Evolutionary conservation across 2,329 filamentous ascomycete species (phyloP).

Genomic region (Eurotiales sp.): DNA sequence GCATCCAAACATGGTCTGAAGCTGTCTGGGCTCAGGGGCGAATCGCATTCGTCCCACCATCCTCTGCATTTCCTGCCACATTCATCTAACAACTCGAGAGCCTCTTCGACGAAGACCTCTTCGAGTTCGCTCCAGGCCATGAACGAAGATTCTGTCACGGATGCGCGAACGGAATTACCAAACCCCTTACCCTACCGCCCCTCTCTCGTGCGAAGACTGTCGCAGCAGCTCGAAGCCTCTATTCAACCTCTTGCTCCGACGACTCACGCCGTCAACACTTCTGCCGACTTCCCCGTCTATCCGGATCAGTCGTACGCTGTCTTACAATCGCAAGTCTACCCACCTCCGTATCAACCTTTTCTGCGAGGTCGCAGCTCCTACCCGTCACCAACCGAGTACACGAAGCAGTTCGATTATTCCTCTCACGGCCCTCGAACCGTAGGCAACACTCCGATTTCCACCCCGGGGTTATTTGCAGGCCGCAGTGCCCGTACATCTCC

Average conservation of each 20-base stretch:
- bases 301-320: slow-evolving; percentile 48
- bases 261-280: slow-evolving; percentile 19
- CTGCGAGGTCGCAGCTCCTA: slow-evolving; percentile 44
- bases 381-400: slow-evolving; percentile 32
- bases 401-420: slow-evolving; percentile 6
- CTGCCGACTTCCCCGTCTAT: slow-evolving; percentile 41
- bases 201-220: slow-evolving; percentile 24
- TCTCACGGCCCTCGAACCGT: slow-evolving; percentile 35
- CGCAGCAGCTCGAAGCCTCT: slow-evolving; percentile 23
- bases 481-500: slow-evolving; percentile 30
- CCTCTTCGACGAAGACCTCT: slow-evolving; percentile 38
- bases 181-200: slow-evolving; percentile 20
- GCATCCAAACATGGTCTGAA: slow-evolving; percentile 13
- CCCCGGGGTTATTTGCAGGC: slow-evolving; percentile 44
- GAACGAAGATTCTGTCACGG: slow-evolving; percentile 35
- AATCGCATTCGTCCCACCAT: slow-evolving; percentile 15
- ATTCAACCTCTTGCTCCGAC: slow-evolving; percentile 14
- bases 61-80: slow-evolving; percentile 32
- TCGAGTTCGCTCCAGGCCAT: slow-evolving; percentile 42
- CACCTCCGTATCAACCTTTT: slow-evolving; percentile 32
- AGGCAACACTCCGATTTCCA: slow-evolving; percentile 46
- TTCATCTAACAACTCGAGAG: slow-evolving; percentile 32
- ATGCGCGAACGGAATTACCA: slow-evolving; percentile 31
- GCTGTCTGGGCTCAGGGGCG: slow-evolving; percentile 4
- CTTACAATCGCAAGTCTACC: slow-evolving; percentile 42